A percentile compares a stretch with the other conserved stretches of the same genome.
Conservation (phyloP, 2,329 filamentous ascomycete genomes). For the Trichoderma sp. region DNA sequence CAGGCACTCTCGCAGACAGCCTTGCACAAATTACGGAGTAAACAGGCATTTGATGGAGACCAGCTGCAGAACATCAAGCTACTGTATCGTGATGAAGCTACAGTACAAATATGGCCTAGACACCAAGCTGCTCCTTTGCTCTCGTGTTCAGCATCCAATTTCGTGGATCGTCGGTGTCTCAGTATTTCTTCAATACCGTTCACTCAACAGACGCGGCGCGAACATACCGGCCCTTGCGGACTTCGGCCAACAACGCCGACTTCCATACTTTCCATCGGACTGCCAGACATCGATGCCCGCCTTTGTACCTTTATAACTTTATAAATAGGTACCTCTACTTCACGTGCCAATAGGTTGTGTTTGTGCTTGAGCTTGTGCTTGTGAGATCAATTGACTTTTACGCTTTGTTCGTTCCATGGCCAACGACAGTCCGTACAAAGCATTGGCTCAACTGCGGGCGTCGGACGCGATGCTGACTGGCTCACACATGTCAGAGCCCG, state of each 20-base stretch:
- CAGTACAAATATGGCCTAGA: neutral
- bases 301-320: too few species aligned
- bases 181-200: neutral
- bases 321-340: neutral
- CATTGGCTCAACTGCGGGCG: neutral
- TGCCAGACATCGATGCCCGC: neutral
- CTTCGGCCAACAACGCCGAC: neutral
- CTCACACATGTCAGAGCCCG: neutral
- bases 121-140: neutral
- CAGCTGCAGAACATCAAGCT: neutral
- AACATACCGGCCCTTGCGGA: neutral
- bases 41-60: neutral
- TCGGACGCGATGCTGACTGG: slow-evolving; percentile 15
- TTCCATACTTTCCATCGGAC: neutral
- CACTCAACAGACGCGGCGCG: neutral
- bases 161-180: neutral
- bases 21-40: neutral
- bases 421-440: neutral
- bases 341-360: neutral
- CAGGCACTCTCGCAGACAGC: neutral
- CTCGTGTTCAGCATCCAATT: neutral
- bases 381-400: neutral
- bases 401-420: neutral
- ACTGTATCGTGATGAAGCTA: neutral
- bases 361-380: neutral